Evolutionary conservation across 345 rosid species (phyloP), one percentile per base, ranked within the genome.

Genomic region (Balakata baccata): DNA sequence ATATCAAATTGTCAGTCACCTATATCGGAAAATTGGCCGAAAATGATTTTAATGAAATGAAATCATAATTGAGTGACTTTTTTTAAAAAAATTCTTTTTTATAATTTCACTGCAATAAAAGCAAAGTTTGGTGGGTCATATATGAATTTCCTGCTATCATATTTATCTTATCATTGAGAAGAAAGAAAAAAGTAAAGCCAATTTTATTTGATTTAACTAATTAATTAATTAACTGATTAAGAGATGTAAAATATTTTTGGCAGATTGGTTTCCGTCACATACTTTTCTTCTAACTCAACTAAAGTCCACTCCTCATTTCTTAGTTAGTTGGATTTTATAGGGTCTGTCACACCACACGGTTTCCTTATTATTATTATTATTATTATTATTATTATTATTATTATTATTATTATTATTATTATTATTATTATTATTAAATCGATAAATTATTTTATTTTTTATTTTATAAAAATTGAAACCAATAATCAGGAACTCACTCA

Each of bases 271-370:
- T 63, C 62, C 63, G 64, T 63, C 23, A 54, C 9, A 5, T 29
- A 29, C 1, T 29, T 29, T 29, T 29, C 17, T 29, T 39, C 56
- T n/a, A 43, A 69, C 29, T n/a, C 10, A 41, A 69, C 29, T 45
- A 51, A 37, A 51, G 52, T 38, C 69, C 70, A 73, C 43, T 34
- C 68, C 49, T 47, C 46, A 61, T 72, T 60, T 59, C 69, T 52
- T 73, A 64, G 76, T 64, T 64, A 41, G 62, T 38, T 9, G 34
- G 3, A 23, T 10, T 16, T 47, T 59, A 4, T 1, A 62, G 9
- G 13, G n/a, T 22, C 10, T 65, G 37, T 65, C 25, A n/a, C 16
- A n/a, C 68, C 69, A 72, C 75, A 72, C 62, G 69, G 68, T 72
- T 72, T 72, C 49, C 29, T 64, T 39, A 34, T 17, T 25, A 23